Evolutionary conservation across 1,284 basidiomycete species (phyloP).

Genomic region (Leucoagaricus sp.): DNA sequence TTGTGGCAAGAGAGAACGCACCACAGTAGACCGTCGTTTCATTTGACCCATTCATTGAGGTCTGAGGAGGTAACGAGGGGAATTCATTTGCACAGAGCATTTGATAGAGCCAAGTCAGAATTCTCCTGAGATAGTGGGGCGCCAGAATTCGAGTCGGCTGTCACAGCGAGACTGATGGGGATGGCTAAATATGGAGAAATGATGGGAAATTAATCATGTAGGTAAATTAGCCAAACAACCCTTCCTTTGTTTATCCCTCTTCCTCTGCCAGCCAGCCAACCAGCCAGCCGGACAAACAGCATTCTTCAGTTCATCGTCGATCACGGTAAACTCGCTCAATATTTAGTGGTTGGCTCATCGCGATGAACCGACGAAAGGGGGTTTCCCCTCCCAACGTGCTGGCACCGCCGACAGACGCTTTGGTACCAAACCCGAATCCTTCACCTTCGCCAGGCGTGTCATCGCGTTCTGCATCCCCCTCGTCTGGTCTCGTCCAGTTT

Average conservation of each 20-base stretch:
- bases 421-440: conserved; percentile 19
- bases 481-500: conserved; percentile 41
- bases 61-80: too few species aligned
- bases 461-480: conserved; percentile 41
- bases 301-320: not conserved
- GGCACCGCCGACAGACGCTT: not conserved
- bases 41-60: too few species aligned
- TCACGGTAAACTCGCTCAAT: not conserved
- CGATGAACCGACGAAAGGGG: conserved; percentile 14
- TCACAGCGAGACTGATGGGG: too few species aligned
- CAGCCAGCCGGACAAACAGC: not conserved
- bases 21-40: too few species aligned
- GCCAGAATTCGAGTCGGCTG: too few species aligned
- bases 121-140: too few species aligned
- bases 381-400: conserved; percentile 2
- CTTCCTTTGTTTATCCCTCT: conserved; percentile 1
- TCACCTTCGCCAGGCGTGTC: conserved; percentile 32
- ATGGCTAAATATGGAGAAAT: too few species aligned
- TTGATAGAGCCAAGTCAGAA: too few species aligned
- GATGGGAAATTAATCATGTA: not conserved
- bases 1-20: not conserved
- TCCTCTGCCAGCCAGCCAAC: not conserved
- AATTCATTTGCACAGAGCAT: too few species aligned
- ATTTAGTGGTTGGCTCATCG: not conserved
- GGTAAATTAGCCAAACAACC: conserved; percentile 3